Evolutionary conservation across 148 eudicot species (phyloP).

Genomic region (Nepenthes gracilis): DNA sequence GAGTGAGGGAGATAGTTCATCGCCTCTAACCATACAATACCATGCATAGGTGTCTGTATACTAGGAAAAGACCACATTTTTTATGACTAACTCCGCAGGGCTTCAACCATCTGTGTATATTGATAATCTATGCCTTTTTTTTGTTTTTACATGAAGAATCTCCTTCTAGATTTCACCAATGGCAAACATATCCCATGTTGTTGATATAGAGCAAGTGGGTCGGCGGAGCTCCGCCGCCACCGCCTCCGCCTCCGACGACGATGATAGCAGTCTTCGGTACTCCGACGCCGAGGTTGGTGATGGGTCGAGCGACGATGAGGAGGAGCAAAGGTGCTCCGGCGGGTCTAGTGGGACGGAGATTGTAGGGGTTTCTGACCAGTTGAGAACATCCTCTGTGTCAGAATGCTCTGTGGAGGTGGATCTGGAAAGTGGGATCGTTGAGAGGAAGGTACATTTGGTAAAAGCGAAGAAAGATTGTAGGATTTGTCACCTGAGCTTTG

Average conservation of each 20-base stretch:
- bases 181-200: background rate
- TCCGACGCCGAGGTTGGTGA: background rate
- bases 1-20: background rate
- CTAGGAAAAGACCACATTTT: background rate
- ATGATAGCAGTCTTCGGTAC: background rate
- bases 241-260: background rate
- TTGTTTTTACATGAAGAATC: background rate
- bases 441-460: conserved; percentile 27
- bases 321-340: background rate
- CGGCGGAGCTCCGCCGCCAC: background rate
- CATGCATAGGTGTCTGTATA: too few relatives aligned
- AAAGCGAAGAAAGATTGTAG: conserved; percentile 57
- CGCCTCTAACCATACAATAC: background rate
- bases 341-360: background rate
- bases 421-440: conserved; percentile 33
- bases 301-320: background rate
- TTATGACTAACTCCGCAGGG: background rate
- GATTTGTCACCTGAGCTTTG: conserved; percentile 67
- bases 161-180: background rate
- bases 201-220: background rate
- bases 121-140: background rate
- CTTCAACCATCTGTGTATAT: background rate
- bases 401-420: conserved; percentile 34
- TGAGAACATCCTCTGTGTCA: conserved; percentile 3
- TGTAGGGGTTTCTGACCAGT: background rate